Evolutionary conservation across 148 eudicot species (phyloP), one percentile per base, ranked within the genome.

Genomic region (Polygonum aviculare): DNA sequence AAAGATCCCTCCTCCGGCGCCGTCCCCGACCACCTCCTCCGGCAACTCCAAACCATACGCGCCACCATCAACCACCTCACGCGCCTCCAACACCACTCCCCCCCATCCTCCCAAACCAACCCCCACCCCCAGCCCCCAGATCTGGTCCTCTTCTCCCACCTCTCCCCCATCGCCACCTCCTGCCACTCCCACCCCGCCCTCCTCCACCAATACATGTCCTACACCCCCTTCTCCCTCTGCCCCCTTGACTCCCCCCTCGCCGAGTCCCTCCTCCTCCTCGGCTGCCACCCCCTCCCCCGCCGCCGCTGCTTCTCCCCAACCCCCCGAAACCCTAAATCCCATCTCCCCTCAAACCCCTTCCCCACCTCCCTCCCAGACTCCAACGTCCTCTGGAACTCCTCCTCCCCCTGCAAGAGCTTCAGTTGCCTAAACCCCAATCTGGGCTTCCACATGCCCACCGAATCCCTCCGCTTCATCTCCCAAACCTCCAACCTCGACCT

Each of bases 1-100:
- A 3, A 76, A 47, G n/a, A 26, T 26, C 31, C 31, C 31, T 26
- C 31, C 52, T 16, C 78, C 48, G 16, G 75, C 50, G 74, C 76
- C 79, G 88, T 91, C 62, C 98, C 98, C 4, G 86, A 83, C 45
- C 88, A 93, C 82, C 98, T 93, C 33, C 60, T 93, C 79, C 93
- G 75, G 40, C 96, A 93, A 51, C 93, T 93, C 73, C 78, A 82
- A 69, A 91, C 98, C 80, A 88, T 93, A 78, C 96, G 93, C 86
- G 93, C 98, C 87, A 88, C 98, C 83, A 91, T 93, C 78, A 88
- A 79, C 81, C 96, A 88, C 84, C 98, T 93, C 86, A 93, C 96
- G 78, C 86, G 86, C 89, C 90, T 86, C 83, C 74, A 71, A 15
- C 22, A 71, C 1, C 74, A 86, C 7, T 78, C 83, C 5, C 63